Evolutionary conservation across 2,329 filamentous ascomycete species (phyloP).

Genomic region (Phialophora macrospora): DNA sequence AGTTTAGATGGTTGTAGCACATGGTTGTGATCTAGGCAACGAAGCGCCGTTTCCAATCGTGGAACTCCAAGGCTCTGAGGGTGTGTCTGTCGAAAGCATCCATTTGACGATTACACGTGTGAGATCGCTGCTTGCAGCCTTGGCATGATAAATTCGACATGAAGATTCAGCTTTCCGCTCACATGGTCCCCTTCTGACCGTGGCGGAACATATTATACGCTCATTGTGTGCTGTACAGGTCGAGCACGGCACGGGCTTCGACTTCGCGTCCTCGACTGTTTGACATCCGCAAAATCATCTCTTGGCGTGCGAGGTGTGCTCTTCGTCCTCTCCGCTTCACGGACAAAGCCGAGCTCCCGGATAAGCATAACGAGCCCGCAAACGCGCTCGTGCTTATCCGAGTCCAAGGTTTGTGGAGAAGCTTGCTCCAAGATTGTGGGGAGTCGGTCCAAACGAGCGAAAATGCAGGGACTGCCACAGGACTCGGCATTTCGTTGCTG

Average conservation of each 20-base stretch:
- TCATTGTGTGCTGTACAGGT: background rate
- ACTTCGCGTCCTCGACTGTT: background rate
- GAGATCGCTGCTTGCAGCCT: background rate
- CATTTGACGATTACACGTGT: background rate
- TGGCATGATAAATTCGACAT: background rate
- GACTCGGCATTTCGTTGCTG: background rate
- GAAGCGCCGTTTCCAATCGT: background rate
- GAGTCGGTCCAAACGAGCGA: background rate
- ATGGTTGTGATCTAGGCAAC: background rate
- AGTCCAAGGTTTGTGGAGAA: conserved; percentile 4
- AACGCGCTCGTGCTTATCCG: background rate
- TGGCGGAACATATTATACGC: background rate
- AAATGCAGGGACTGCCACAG: background rate
- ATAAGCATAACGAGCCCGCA: background rate
- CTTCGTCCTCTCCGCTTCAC: background rate
- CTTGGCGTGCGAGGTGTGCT: background rate
- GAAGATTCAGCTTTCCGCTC: background rate
- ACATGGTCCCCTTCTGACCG: background rate
- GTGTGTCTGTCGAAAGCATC: background rate
- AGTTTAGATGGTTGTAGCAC: background rate
- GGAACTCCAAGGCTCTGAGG: background rate
- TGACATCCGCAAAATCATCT: background rate
- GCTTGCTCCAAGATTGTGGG: conserved; percentile 7
- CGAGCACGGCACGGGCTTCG: background rate
- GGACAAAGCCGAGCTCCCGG: background rate